Evolutionary conservation across 371 early-diverging fungal genomes (phyloP).

Genomic region (Mortierella sp.): DNA sequence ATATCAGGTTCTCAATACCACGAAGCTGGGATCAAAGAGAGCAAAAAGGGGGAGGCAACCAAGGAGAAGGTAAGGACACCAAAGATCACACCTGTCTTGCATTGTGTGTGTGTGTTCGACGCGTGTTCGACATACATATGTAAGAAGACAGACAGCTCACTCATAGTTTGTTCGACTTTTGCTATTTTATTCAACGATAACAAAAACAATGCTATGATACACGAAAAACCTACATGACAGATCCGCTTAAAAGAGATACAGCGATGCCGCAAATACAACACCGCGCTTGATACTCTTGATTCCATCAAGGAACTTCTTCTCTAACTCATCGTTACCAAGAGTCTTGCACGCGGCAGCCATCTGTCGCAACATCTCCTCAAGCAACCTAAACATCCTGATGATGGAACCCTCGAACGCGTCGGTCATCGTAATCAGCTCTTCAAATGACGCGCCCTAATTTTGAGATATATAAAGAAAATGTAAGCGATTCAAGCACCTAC

Average conservation of each 20-base stretch:
- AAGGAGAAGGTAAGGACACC: neutral
- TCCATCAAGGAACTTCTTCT: slow-evolving; percentile 93
- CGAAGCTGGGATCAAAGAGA: neutral
- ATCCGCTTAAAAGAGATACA: slow-evolving; percentile 83
- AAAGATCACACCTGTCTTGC: too few species aligned
- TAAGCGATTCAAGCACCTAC: neutral
- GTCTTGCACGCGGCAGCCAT: slow-evolving; percentile 94
- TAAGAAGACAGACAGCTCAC: neutral
- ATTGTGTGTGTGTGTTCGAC: too few species aligned
- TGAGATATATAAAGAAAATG: neutral
- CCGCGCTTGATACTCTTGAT: slow-evolving; percentile 97
- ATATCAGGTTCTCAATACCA: neutral
- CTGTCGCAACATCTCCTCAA: slow-evolving; percentile 97
- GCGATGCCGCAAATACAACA: slow-evolving; percentile 97
- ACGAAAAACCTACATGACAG: neutral
- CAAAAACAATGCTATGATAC: neutral
- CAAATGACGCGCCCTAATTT: slow-evolving; percentile 90
- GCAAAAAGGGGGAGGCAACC: neutral
- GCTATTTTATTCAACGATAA: neutral
- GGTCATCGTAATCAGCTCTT: slow-evolving; percentile 96
- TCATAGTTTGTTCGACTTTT: neutral
- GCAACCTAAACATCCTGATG: slow-evolving; percentile 92
- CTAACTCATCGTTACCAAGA: slow-evolving; percentile 98
- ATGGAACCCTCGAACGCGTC: slow-evolving; percentile 97
- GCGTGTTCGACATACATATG: too few species aligned